Conservation (phyloP, 805 yeast genomes). For the Candida verbasci region DNA sequence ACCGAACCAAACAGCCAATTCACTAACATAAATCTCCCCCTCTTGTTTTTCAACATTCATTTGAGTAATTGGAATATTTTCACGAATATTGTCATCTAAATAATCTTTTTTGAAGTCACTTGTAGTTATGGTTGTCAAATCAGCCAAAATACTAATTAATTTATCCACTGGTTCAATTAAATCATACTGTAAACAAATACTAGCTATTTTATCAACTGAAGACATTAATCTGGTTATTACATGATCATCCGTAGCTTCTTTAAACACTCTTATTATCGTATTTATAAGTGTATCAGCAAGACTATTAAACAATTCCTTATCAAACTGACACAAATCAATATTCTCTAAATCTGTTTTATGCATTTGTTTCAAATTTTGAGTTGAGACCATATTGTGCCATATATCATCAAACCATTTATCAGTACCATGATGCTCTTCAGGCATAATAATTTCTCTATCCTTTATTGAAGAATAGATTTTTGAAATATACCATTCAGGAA, state of each 20-base stretch:
- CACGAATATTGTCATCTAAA: conserved; percentile 28
- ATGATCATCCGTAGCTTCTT: conserved; percentile 87
- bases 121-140: conserved; percentile 57
- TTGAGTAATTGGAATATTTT: conserved; percentile 42
- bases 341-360: conserved; percentile 10
- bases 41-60: conserved; percentile 49
- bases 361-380: conserved; percentile 34
- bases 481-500: conserved; percentile 80
- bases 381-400: conserved; percentile 68
- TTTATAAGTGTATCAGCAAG: conserved; percentile 63
- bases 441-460: conserved; percentile 90
- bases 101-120: conserved; percentile 26
- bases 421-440: conserved; percentile 94
- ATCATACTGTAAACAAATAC: conserved; percentile 63
- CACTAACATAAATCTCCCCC: conserved; percentile 69
- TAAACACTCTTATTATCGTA: conserved; percentile 72
- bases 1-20: conserved; percentile 79
- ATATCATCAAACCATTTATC: conserved; percentile 87
- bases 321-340: conserved; percentile 48
- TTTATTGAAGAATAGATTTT: conserved; percentile 76
- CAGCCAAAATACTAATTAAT: conserved; percentile 62
- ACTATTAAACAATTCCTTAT: conserved; percentile 63
- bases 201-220: conserved; percentile 80
- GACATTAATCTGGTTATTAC: conserved; percentile 83
- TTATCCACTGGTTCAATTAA: conserved; percentile 56